A percentile compares a stretch with the other conserved stretches of the same genome.
phyloP scores from a whole-genome alignment of 352 stramenopile species.

The Globisporangium alternatum region DNA sequence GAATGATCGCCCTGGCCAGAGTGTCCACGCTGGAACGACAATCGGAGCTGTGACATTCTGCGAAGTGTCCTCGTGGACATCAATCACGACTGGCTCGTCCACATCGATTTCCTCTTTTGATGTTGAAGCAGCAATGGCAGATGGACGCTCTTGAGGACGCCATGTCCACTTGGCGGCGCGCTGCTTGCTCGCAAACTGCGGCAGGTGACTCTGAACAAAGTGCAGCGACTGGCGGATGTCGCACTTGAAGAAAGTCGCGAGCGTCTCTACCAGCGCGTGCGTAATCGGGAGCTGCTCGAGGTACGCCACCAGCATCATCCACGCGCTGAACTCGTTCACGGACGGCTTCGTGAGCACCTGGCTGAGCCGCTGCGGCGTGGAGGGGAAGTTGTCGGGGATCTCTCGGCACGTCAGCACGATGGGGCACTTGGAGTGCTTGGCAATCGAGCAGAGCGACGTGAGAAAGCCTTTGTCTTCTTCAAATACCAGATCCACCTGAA shows the following conservation, averaged over 20 bases:
- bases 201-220: constrained; percentile 56
- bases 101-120: background rate
- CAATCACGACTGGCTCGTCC: background rate
- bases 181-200: constrained; percentile 18
- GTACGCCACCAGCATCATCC: constrained; percentile 58
- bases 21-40: constrained; percentile 48
- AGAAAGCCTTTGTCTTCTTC: constrained; percentile 82
- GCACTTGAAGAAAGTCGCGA: constrained; percentile 56
- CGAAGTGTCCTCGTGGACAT: background rate
- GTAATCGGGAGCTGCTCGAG: constrained; percentile 48
- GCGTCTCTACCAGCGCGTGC: constrained; percentile 27
- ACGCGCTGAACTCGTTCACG: constrained; percentile 57
- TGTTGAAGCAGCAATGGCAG: background rate
- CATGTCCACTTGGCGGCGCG: constrained; percentile 19
- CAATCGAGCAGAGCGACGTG: constrained; percentile 65
- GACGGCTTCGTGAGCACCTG: constrained; percentile 42
- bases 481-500: constrained; percentile 67
- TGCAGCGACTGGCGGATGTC: constrained; percentile 71
- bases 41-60: background rate
- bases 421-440: constrained; percentile 76
- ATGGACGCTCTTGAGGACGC: constrained; percentile 5
- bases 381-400: constrained; percentile 57
- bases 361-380: constrained; percentile 39
- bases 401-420: constrained; percentile 72
- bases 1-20: constrained; percentile 39